Conservation (phyloP, 805 yeast genomes). For the Pichia californica region DNA sequence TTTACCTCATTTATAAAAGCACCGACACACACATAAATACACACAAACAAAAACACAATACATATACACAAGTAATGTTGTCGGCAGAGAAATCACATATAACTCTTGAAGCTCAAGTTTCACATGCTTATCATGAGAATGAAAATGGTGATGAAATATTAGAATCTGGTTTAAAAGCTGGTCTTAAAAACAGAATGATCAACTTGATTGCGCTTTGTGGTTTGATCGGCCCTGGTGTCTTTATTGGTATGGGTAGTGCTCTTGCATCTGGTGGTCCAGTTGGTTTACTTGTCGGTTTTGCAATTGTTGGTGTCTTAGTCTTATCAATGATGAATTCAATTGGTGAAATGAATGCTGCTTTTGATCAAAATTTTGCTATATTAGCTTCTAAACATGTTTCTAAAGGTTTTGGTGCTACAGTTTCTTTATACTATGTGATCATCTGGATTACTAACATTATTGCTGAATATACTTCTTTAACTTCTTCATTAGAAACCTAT, state of each 20-base stretch:
- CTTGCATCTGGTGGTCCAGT: constrained; percentile 47
- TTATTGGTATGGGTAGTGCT: constrained; percentile 45
- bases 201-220: constrained; percentile 33
- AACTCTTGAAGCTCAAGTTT: constrained; percentile 10
- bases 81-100: constrained; percentile 5
- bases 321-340: constrained; percentile 48
- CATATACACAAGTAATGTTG: constrained; percentile 2
- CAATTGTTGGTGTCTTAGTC: constrained; percentile 46
- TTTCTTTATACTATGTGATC: constrained; percentile 47
- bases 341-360: constrained; percentile 50
- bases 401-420: constrained; percentile 50
- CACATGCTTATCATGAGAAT: constrained; percentile 13
- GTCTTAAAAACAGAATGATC: constrained; percentile 18
- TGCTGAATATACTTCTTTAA: constrained; percentile 48
- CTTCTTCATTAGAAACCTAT: constrained; percentile 44
- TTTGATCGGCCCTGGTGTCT: constrained; percentile 54
- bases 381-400: constrained; percentile 46
- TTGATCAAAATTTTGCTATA: constrained; percentile 49
- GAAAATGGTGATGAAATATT: constrained; percentile 14
- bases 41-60: no score
- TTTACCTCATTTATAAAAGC: no score
- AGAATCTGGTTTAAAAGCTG: constrained; percentile 16
- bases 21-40: no score
- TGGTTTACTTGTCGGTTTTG: constrained; percentile 43
- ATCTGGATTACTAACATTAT: constrained; percentile 52